Evolutionary conservation across 139 green algal species (phyloP), one percentile per base, ranked within the genome.

Genomic region (Deuterostichococcus epilithicus): DNA sequence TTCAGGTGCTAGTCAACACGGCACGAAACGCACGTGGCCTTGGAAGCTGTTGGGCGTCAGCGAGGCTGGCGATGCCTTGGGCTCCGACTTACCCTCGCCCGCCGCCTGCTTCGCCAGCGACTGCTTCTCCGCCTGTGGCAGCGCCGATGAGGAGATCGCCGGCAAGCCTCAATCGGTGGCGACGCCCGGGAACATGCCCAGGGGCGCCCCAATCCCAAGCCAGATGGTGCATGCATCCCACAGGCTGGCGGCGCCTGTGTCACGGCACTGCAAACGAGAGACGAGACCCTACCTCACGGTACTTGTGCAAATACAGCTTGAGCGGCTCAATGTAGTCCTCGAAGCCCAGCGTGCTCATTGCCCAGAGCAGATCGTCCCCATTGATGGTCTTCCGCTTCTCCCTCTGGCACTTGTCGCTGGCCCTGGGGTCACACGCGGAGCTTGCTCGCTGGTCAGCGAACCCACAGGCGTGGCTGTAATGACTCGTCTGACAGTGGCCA

Each of bases 301-400:
- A 99, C 73, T 98, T 98, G 60, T 89, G 73, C 33, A 99, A 82
- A 81, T 99, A 99, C 0, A 96, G 67, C 76, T 97, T 98, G 2
- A 99, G 82, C 1, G 96, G 96, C 76, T 98, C 94, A 1, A 97
- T 76, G 79, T 99, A 98, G 23, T 98, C 94, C 74, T 98, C 95
- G 83, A 99, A 99, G 8, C 94, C 94, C 38, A 99, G 87, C 2
- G 93, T 98, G 72, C 84, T 91, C 95, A 99, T 97, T 0, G 96
- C 94, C 94, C 96, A 99, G 32, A 99, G 76, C 47, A 99, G 83
- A 79, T 99, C 96, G 63, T 99, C 96, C 0, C 96, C 96, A 80
- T 98, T 99, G 74, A 99, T 97, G 1, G 96, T 99, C 75, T 99
- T 99, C n/a, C 96, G 84, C 78, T 98, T 97, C 82, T 99, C 96